A percentile compares a stretch with the other conserved stretches of the same genome.
Evolutionary conservation across 257 asterid genomes (phyloP).

Genomic region (Orobanche coerulescens): DNA sequence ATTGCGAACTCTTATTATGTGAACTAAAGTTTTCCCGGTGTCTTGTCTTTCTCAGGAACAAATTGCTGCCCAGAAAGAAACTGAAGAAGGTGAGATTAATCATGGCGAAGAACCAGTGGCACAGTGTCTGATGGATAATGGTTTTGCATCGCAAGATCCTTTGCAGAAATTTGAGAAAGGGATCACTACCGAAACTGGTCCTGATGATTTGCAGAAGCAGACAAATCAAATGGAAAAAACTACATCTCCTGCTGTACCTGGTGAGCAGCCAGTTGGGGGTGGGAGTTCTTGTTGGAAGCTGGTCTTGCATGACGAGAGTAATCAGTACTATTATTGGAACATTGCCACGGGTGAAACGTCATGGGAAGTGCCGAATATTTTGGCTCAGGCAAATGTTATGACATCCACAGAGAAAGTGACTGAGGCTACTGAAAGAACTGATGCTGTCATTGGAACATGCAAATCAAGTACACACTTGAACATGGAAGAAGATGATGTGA

Average conservation of each 20-base stretch:
- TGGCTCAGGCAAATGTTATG: constrained; percentile 33
- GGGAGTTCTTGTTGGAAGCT: constrained; percentile 65
- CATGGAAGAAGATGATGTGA: constrained; percentile 24
- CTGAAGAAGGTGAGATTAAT: constrained; percentile 26
- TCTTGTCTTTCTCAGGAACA: constrained; percentile 34
- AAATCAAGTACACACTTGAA: constrained; percentile 18
- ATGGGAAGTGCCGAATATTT: constrained; percentile 75
- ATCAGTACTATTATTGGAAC: constrained; percentile 91
- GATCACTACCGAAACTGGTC: constrained; percentile 16
- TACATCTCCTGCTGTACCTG: constrained; percentile 31
- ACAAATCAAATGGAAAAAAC: constrained; percentile 25
- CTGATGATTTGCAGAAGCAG: constrained; percentile 34
- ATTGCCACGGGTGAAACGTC: constrained; percentile 85
- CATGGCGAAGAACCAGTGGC: constrained; percentile 30
- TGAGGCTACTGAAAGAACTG: constrained; percentile 27
- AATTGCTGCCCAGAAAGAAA: constrained; percentile 21
- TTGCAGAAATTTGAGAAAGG: constrained; percentile 33
- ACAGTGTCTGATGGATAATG: constrained; percentile 31
- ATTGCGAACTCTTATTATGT: not conserved
- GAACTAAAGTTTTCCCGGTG: not conserved
- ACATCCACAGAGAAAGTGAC: constrained; percentile 28
- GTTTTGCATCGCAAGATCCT: constrained; percentile 27
- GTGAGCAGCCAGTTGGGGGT: constrained; percentile 37
- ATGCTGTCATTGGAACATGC: constrained; percentile 8
- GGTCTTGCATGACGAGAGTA: constrained; percentile 90